Conservation (phyloP, 164 flowering plant species). For the Vitis rupestris region DNA sequence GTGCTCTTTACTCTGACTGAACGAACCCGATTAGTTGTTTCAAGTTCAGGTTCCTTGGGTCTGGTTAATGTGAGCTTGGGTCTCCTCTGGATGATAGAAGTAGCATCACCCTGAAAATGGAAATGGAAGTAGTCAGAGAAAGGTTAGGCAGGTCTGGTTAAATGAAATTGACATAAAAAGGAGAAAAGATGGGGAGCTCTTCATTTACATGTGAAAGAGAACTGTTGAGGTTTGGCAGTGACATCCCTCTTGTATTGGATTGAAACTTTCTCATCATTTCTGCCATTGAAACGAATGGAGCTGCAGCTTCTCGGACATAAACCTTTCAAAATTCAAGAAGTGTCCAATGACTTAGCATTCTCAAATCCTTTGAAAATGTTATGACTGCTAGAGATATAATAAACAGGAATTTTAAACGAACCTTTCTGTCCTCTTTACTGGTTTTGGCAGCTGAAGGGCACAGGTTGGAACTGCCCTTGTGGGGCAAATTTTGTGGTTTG, state of each 20-base stretch:
- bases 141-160: not conserved
- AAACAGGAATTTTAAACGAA: constrained; percentile 14
- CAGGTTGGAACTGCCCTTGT: constrained; percentile 45
- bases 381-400: not conserved
- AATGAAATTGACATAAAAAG: not conserved
- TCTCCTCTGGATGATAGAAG: constrained; percentile 41
- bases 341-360: constrained; percentile 5
- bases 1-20: constrained; percentile 70
- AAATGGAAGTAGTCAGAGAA: not conserved
- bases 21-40: constrained; percentile 76
- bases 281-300: constrained; percentile 80
- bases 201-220: constrained; percentile 51
- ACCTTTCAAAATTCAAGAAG: constrained; percentile 29
- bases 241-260: constrained; percentile 65
- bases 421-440: constrained; percentile 74
- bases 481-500: constrained; percentile 60
- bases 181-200: not conserved
- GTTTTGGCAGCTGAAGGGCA: constrained; percentile 33
- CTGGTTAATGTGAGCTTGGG: constrained; percentile 74
- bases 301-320: constrained; percentile 69
- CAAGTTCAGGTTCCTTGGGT: constrained; percentile 85
- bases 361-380: not conserved
- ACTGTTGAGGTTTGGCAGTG: constrained; percentile 36
- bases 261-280: constrained; percentile 84
- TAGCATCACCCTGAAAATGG: constrained; percentile 35